These are phyloP conservation scores for Umbellularia californica DNA, from an alignment of 164 flowering plant genomes.

Conservation along the genomic window DNA sequence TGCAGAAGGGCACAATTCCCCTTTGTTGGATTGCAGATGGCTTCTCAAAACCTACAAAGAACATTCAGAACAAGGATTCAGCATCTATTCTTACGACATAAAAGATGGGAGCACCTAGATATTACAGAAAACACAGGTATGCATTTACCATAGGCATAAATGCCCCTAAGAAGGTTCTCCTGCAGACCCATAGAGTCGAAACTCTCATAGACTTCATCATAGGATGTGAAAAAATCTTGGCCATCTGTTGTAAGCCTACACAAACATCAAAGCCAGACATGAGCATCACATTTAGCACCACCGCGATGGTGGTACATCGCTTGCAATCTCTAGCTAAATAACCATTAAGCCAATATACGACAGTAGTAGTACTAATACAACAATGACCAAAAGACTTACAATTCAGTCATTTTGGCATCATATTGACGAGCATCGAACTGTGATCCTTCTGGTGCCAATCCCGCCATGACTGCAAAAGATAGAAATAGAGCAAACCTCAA, in stretches of 20 bases:
- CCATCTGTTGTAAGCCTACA: conserved; percentile 41
- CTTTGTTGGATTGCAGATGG: conserved; percentile 80
- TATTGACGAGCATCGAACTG: conserved; percentile 53
- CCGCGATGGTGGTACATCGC: neutral
- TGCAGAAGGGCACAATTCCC: conserved; percentile 69
- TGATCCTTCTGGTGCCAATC: conserved; percentile 40
- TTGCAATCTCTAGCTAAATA: neutral
- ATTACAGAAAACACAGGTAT: neutral
- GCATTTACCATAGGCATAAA: conserved; percentile 65
- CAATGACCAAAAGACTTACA: conserved; percentile 22
- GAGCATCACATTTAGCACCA: neutral
- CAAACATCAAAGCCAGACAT: conserved; percentile 2
- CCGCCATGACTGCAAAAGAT: conserved; percentile 19
- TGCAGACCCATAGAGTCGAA: conserved; percentile 63
- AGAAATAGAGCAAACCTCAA: neutral
- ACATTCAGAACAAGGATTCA: neutral
- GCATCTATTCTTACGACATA: neutral
- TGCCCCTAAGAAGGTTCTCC: conserved; percentile 71
- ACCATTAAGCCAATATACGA: neutral
- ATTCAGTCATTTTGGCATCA: conserved; percentile 60
- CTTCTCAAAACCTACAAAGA: conserved; percentile 57
- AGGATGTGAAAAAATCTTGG: conserved; percentile 52
- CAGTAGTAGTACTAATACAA: neutral
- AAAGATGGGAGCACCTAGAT: neutral
- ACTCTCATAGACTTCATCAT: conserved; percentile 54